Evolutionary conservation across 305 asterid genomes (phyloP).

Genomic region (Solanum hybrid): DNA sequence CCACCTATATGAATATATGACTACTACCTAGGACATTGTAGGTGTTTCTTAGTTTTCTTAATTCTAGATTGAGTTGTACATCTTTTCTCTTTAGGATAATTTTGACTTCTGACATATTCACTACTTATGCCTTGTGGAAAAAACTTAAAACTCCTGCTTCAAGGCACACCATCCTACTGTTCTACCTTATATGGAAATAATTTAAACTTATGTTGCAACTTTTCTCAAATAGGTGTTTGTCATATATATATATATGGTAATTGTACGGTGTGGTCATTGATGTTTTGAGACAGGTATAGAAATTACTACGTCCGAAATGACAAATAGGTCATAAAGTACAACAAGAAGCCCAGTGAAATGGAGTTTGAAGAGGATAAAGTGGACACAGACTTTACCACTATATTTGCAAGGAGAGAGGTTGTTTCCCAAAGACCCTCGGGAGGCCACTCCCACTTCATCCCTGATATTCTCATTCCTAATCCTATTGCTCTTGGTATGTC

Average conservation of each 20-base stretch:
- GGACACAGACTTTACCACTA: neutral
- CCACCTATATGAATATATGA: neutral
- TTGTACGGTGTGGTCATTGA: neutral
- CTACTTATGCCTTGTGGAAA: neutral
- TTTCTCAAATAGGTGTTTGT: neutral
- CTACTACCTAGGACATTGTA: neutral
- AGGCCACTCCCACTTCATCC: neutral
- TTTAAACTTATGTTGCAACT: neutral
- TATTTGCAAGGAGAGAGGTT: neutral
- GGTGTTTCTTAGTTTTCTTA: neutral
- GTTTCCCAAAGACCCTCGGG: neutral
- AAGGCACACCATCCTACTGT: neutral
- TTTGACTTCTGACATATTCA: neutral
- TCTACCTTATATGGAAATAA: neutral
- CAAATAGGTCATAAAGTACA: neutral
- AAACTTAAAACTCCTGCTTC: neutral
- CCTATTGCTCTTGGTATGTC: neutral
- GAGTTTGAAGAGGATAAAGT: neutral
- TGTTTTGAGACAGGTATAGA: neutral
- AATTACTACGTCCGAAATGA: neutral
- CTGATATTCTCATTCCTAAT: neutral
- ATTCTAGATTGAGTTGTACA: neutral
- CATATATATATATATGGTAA: neutral
- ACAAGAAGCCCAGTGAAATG: neutral
- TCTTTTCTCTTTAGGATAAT: neutral